Percentiles rank a stretch among this genome's conserved stretches.
Evolutionary conservation across 2,329 filamentous ascomycete genomes (phyloP).

Genomic region (Allantophomopsis lycopodina): DNA sequence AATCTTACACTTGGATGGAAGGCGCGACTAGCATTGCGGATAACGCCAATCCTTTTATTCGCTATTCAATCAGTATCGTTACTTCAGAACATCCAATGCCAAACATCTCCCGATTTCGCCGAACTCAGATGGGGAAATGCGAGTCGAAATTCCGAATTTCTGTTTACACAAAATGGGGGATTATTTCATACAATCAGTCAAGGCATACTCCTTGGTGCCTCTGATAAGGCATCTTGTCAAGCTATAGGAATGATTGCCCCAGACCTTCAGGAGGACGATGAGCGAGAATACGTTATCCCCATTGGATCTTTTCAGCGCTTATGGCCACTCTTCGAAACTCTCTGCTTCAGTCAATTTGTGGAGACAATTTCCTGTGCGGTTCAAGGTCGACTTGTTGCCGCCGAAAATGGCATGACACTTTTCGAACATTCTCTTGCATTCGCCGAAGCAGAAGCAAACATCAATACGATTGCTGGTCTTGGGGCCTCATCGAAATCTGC

Average conservation of each 20-base stretch:
- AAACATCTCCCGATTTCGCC: constrained; percentile 65
- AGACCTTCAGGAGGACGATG: constrained; percentile 28
- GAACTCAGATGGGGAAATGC: constrained; percentile 56
- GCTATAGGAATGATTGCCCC: constrained; percentile 57
- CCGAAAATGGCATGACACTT: constrained; percentile 89
- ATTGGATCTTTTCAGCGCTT: constrained; percentile 63
- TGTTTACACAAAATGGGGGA: constrained; percentile 56
- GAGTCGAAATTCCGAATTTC: constrained; percentile 48
- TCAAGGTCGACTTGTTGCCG: constrained; percentile 65
- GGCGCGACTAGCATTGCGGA: constrained; percentile 54
- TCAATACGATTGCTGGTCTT: constrained; percentile 67
- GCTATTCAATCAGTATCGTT: constrained; percentile 53
- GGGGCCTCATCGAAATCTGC: constrained; percentile 23
- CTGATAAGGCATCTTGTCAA: constrained; percentile 61
- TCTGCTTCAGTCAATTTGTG: constrained; percentile 68
- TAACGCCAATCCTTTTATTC: constrained; percentile 58
- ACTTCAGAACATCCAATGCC: constrained; percentile 80
- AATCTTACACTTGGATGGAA: constrained; percentile 66
- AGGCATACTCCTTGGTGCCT: constrained; percentile 56
- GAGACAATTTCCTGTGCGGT: constrained; percentile 82
- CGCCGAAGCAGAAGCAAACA: constrained; percentile 82
- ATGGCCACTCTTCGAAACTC: constrained; percentile 61
- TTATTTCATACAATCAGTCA: constrained; percentile 64
- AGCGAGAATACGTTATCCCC: constrained; percentile 29
- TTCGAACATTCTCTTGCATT: constrained; percentile 96